These are phyloP conservation scores for Metroxylon sagu DNA, from an alignment of 176 grass and related monocot species.

Conservation along the genomic window DNA sequence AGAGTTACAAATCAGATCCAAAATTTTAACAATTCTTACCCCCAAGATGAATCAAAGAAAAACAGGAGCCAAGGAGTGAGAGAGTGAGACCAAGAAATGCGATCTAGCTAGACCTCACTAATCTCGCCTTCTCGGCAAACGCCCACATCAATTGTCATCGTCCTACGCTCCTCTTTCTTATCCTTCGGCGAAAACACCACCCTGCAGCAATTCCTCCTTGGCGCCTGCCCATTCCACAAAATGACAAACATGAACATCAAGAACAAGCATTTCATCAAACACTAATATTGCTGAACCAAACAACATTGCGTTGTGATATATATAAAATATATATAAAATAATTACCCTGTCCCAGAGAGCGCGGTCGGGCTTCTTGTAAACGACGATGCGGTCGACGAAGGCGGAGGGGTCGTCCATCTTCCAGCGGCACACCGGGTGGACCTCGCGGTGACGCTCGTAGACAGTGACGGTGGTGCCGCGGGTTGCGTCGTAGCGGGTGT, in stretches of 20 bases:
- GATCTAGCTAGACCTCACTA: constrained; percentile 26
- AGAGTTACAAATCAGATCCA: too few relatives aligned
- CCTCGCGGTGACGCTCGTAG: constrained; percentile 52
- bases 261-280: background rate
- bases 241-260: background rate
- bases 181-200: constrained; percentile 45
- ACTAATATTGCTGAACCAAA: background rate
- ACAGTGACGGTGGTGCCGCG: constrained; percentile 60
- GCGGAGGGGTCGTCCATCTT: constrained; percentile 49
- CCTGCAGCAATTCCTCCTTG: constrained; percentile 73
- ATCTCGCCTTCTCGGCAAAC: constrained; percentile 56
- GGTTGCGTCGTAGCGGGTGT: constrained; percentile 38
- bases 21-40: too few relatives aligned
- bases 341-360: constrained; percentile 73
- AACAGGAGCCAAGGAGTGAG: too few relatives aligned
- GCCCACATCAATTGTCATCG: constrained; percentile 67
- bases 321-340: background rate
- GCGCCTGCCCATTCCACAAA: constrained; percentile 39
- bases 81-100: too few relatives aligned
- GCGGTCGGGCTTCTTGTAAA: constrained; percentile 80
- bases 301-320: too few relatives aligned
- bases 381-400: constrained; percentile 58
- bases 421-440: constrained; percentile 60
- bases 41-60: too few relatives aligned
- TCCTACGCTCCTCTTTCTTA: constrained; percentile 11